Evolutionary conservation across 768 basidiomycete species (phyloP).

Genomic region (Boletus insuetus): DNA sequence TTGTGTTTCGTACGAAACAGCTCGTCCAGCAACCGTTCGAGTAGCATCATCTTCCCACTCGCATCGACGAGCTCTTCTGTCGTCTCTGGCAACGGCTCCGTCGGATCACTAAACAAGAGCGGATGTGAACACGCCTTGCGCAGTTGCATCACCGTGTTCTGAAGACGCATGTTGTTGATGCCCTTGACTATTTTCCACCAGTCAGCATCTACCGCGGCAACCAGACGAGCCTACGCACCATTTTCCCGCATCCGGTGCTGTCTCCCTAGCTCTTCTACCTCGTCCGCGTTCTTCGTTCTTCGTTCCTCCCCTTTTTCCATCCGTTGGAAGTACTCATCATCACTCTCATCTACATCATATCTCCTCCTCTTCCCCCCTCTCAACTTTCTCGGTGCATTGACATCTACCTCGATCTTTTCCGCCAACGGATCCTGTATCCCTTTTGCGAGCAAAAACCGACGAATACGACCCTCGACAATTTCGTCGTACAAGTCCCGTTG

Average conservation of each 20-base stretch:
- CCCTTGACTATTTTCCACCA: conserved; percentile 56
- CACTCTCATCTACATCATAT: conserved; percentile 58
- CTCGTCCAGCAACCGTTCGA: conserved; percentile 82
- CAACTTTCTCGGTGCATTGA: conserved; percentile 35
- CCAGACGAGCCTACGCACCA: conserved; percentile 41
- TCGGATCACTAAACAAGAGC: conserved; percentile 65
- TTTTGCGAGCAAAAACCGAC: conserved; percentile 54
- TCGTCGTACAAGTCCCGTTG: conserved; percentile 87
- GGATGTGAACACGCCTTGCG: conserved; percentile 96
- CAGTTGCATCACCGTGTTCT: conserved; percentile 96
- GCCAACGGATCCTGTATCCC: conserved; percentile 25
- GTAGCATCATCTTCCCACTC: conserved; percentile 96
- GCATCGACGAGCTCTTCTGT: conserved; percentile 80
- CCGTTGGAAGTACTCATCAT: conserved; percentile 62
- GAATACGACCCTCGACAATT: conserved; percentile 67
- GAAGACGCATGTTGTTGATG: conserved; percentile 89
- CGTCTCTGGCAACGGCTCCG: conserved; percentile 42
- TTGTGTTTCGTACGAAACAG: conserved; percentile 81
- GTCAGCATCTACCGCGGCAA: neutral
- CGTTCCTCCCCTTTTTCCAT: conserved; percentile 48
- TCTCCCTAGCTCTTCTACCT: conserved; percentile 51
- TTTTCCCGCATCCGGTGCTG: conserved; percentile 59
- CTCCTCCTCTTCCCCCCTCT: conserved; percentile 39
- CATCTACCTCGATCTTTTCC: conserved; percentile 24
- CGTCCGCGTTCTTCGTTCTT: conserved; percentile 37